Evolutionary conservation across 495 filamentous ascomycete genomes (phyloP).

Genomic region (Tuber umbilicatum): DNA sequence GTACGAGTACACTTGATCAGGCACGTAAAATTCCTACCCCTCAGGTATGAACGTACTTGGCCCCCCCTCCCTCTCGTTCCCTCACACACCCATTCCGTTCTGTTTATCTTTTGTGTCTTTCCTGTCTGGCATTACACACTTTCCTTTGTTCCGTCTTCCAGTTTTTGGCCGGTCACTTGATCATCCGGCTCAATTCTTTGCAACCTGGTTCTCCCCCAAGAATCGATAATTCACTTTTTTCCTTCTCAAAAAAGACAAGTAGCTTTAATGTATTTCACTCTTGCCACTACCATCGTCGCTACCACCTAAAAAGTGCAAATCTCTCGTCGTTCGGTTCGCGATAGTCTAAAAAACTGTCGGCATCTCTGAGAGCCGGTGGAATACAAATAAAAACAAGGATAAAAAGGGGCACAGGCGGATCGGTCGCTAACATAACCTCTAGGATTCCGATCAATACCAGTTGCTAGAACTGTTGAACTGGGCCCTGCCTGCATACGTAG

Average conservation of each 20-base stretch:
- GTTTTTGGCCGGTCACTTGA: background rate
- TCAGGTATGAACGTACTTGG: background rate
- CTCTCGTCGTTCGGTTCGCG: background rate
- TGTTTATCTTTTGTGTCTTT: background rate
- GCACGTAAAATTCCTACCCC: constrained; percentile 4
- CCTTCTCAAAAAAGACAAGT: background rate
- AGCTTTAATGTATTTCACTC: background rate
- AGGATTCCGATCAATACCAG: constrained; percentile 15
- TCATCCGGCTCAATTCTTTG: background rate
- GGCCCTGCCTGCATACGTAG: constrained; percentile 15
- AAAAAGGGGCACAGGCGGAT: background rate
- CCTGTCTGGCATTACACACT: background rate
- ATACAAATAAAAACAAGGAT: background rate
- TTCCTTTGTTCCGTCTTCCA: background rate
- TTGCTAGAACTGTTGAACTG: constrained; percentile 6
- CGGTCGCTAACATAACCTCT: constrained; percentile 21
- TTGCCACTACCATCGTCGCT: background rate
- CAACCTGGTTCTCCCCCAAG: background rate
- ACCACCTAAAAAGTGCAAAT: background rate
- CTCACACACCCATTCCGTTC: background rate
- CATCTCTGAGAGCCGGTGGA: background rate
- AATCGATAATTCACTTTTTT: background rate
- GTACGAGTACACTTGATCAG: background rate
- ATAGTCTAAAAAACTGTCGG: background rate
- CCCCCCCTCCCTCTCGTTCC: background rate